Conservation (phyloP, 768 basidiomycete species). For the Boletus coccyginus region DNA sequence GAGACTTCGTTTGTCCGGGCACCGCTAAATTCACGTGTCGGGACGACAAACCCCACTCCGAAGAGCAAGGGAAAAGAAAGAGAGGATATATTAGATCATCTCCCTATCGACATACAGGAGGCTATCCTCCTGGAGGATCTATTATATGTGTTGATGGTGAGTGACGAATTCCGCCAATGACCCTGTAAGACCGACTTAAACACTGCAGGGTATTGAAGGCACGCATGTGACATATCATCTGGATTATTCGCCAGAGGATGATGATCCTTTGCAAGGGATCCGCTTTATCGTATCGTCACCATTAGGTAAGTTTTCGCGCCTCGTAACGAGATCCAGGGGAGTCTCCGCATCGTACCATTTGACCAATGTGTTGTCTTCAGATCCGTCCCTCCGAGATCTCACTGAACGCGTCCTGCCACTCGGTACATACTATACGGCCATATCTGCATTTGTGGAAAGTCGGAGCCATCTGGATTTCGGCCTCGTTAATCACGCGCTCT, state of each 20-base stretch:
- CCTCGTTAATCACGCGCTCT: slow-evolving; percentile 93
- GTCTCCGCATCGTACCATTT: not conserved
- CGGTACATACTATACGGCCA: slow-evolving; percentile 92
- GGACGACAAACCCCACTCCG: slow-evolving; percentile 41
- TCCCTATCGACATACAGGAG: slow-evolving; percentile 90
- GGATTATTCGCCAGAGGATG: slow-evolving; percentile 80
- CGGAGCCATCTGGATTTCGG: slow-evolving; percentile 88
- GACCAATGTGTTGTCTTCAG: slow-evolving; percentile 38
- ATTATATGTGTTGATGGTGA: slow-evolving; percentile 88
- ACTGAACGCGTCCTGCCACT: slow-evolving; percentile 89
- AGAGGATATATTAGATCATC: slow-evolving; percentile 62
- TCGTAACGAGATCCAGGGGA: not conserved
- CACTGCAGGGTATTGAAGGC: slow-evolving; percentile 87
- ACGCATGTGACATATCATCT: slow-evolving; percentile 78
- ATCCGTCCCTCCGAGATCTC: slow-evolving; percentile 81
- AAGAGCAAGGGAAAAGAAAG: slow-evolving; percentile 67
- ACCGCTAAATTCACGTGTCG: slow-evolving; percentile 86
- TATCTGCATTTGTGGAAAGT: slow-evolving; percentile 86
- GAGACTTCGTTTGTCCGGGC: slow-evolving; percentile 87
- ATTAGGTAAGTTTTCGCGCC: slow-evolving; percentile 54
- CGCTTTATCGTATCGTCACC: slow-evolving; percentile 71
- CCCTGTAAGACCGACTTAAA: slow-evolving; percentile 16
- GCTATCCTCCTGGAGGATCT: slow-evolving; percentile 91
- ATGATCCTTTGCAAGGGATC: slow-evolving; percentile 79
- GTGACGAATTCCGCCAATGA: slow-evolving; percentile 26